Evolutionary conservation across 2,329 filamentous ascomycete species (phyloP), one percentile per base, ranked within the genome.

Genomic region (Fonsecaea pedrosoi): DNA sequence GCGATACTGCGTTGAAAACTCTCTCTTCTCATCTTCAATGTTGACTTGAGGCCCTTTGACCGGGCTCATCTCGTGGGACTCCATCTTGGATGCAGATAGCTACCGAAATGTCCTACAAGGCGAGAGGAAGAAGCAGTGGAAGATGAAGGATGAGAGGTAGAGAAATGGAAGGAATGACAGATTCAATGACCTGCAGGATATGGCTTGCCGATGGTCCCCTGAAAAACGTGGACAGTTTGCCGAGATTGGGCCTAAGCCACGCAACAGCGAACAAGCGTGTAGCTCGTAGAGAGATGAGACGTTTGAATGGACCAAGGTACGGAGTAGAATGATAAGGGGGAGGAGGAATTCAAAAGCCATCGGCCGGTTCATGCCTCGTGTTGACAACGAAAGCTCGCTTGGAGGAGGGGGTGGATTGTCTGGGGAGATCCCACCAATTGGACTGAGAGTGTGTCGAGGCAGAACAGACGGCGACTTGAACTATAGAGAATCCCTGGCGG

Each of bases 11-110:
- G 21, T 8, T 8, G n/a, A 34, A 40, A 25, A 56, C 9, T 40
- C 48, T 18, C 21, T 21, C 48, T 65, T 65, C 48, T 59, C 61
- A 34, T 57, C 59, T 50, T 60, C 35, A 54, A 66, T 38, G 25
- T 60, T 54, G 45, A 63, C 54, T 13, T 62, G 54, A 32, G 59
- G 53, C 10, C 42, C 64, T 60, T 66, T 66, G 60, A 64, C 53
- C 34, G 48, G 32, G 12, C 58, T 54, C 64, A 66, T 64, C 45
- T 66, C 60, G 42, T 66, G 60, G n/a, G 40, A 50, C 13, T 57
- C 59, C 64, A 63, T 66, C 45, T 38, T 61, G 42, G 59, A 32
- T 21, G 57, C 9, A 10, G 61, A 53, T 4, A 30, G 25, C 30
- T 15, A 34, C 32, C 38, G 21, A 15, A n/a, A 45, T 15, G 30